A percentile compares a stretch with the other conserved stretches of the same genome.
Evolutionary conservation across 768 basidiomycete genomes (phyloP).

Genomic region (Psilocybe azurescens): DNA sequence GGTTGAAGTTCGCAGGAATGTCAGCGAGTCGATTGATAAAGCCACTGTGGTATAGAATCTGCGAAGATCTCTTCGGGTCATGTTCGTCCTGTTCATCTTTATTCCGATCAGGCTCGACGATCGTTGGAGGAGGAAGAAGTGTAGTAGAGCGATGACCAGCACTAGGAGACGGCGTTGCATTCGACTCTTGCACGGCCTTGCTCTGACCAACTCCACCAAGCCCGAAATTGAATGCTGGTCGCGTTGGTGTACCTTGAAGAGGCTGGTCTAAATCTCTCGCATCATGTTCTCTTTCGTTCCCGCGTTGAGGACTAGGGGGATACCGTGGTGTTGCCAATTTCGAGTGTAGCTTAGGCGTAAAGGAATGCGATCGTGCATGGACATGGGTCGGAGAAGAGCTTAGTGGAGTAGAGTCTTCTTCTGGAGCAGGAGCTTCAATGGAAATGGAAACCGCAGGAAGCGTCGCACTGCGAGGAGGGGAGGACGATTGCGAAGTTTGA

Average conservation of each 20-base stretch:
- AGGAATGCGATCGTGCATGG: constrained; percentile 70
- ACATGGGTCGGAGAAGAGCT: constrained; percentile 45
- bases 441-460: constrained; percentile 51
- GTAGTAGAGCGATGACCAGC: constrained; percentile 32
- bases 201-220: constrained; percentile 21
- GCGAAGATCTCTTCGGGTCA: constrained; percentile 68
- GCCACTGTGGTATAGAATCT: constrained; percentile 76
- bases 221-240: constrained; percentile 27
- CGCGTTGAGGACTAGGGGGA: constrained; percentile 58
- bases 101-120: constrained; percentile 45
- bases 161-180: constrained; percentile 16
- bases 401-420: constrained; percentile 28
- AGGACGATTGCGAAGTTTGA: constrained; percentile 37
- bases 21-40: constrained; percentile 78
- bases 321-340: constrained; percentile 65
- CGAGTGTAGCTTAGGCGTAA: constrained; percentile 73
- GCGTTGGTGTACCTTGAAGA: constrained; percentile 22
- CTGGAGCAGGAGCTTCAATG: constrained; percentile 47
- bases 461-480: constrained; percentile 40
- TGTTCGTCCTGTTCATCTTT: constrained; percentile 30
- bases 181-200: constrained; percentile 11
- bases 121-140: constrained; percentile 54
- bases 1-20: constrained; percentile 41
- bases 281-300: constrained; percentile 22
- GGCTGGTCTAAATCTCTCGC: constrained; percentile 16